Evolutionary conservation across 1,284 basidiomycete genomes (phyloP).

Genomic region (Rhodotorula sp.): DNA sequence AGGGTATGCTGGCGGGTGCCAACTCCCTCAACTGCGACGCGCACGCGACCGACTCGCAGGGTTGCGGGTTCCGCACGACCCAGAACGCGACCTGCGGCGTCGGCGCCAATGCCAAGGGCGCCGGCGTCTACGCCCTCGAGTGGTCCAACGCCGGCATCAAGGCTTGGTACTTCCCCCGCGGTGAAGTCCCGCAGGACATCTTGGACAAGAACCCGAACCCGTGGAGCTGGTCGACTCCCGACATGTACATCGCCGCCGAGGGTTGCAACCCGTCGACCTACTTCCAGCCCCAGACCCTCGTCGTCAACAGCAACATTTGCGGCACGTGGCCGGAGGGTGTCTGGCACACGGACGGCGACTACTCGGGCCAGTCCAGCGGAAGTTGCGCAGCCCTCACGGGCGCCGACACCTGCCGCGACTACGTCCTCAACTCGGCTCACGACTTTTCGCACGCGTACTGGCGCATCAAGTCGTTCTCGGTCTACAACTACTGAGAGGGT

Average conservation of each 20-base stretch:
- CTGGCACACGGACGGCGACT: slow-evolving; percentile 11
- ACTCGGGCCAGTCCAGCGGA: slow-evolving; percentile 21
- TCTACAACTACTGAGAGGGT: slow-evolving; percentile 18
- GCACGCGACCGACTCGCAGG: slow-evolving; percentile 11
- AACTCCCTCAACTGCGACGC: slow-evolving; percentile 25
- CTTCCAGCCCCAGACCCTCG: slow-evolving; percentile 23
- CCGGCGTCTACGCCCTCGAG: slow-evolving; percentile 36
- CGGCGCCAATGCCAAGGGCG: slow-evolving; percentile 34
- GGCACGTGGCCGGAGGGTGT: slow-evolving; percentile 18
- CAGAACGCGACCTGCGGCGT: slow-evolving; percentile 19
- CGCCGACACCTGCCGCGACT: slow-evolving; percentile 12
- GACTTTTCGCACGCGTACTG: slow-evolving; percentile 24
- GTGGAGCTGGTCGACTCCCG: slow-evolving; percentile 20
- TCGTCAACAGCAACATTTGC: slow-evolving; percentile 20
- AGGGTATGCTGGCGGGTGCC: slow-evolving; percentile 13
- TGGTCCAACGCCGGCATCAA: slow-evolving; percentile 24
- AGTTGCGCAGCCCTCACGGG: slow-evolving; percentile 3
- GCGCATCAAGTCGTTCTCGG: slow-evolving; percentile 14
- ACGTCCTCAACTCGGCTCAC: slow-evolving; percentile 1
- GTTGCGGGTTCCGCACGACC: slow-evolving; percentile 23
- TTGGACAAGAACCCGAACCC: slow-evolving; percentile 21
- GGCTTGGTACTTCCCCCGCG: slow-evolving; percentile 30
- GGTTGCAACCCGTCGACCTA: slow-evolving; percentile 24
- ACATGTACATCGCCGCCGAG: slow-evolving; percentile 8
- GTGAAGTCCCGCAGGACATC: slow-evolving; percentile 19